Conservation (phyloP, 78 protist species). For the Andalucia godoyi region DNA sequence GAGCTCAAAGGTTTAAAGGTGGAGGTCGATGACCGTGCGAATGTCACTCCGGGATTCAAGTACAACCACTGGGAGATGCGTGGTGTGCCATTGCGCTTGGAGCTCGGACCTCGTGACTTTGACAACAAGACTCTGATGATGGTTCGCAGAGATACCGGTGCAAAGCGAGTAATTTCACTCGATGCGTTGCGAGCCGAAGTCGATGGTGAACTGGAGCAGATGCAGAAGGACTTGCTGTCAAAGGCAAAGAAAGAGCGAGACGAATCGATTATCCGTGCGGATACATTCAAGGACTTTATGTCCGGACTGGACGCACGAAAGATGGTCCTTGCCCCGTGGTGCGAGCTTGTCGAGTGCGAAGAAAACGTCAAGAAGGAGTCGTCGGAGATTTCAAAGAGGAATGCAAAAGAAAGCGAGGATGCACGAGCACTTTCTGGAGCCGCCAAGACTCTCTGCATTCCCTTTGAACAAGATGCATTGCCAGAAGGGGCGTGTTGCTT, state of each 20-base stretch:
- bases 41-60: conserved; percentile 80
- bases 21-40: conserved; percentile 47
- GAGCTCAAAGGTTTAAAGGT: conserved; percentile 68
- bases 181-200: background rate
- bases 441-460: conserved; percentile 84
- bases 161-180: background rate
- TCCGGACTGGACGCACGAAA: conserved; percentile 39
- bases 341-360: conserved; percentile 62
- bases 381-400: conserved; percentile 22
- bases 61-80: conserved; percentile 88
- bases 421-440: conserved; percentile 59
- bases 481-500: conserved; percentile 14
- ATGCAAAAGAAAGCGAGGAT: conserved; percentile 25
- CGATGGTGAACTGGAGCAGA: conserved; percentile 21
- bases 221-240: conserved; percentile 55
- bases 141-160: conserved; percentile 59
- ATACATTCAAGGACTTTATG: conserved; percentile 64
- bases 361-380: conserved; percentile 59
- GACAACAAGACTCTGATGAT: conserved; percentile 25
- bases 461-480: conserved; percentile 28
- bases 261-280: conserved; percentile 3
- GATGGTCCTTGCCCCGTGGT: conserved; percentile 64
- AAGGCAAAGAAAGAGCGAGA: conserved; percentile 47
- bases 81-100: conserved; percentile 90
- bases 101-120: conserved; percentile 88